Conservation (phyloP, 805 yeast genomes). For the Millerozyma miso region DNA sequence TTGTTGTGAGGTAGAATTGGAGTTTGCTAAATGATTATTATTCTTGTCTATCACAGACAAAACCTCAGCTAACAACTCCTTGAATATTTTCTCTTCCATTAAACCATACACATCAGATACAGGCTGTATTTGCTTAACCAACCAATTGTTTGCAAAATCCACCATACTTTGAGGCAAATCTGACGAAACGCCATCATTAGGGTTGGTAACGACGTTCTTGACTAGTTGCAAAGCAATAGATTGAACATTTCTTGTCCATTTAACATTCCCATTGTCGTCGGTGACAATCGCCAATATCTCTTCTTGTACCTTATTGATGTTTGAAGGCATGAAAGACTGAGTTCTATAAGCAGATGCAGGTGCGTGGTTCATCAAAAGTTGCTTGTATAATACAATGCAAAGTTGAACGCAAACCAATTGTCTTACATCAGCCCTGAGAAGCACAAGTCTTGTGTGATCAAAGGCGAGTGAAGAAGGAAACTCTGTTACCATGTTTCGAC, state of each 20-base stretch:
- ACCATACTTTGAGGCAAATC: slow-evolving; percentile 37
- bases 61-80: slow-evolving; percentile 40
- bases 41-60: slow-evolving; percentile 14
- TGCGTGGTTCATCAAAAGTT: slow-evolving; percentile 42
- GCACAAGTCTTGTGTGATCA: slow-evolving; percentile 75
- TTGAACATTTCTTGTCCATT: slow-evolving; percentile 83
- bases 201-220: slow-evolving; percentile 29
- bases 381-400: slow-evolving; percentile 69
- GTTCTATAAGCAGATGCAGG: slow-evolving; percentile 12
- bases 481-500: slow-evolving; percentile 75
- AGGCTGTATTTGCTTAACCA: slow-evolving; percentile 83
- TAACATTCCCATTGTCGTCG: slow-evolving; percentile 80
- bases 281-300: slow-evolving; percentile 77
- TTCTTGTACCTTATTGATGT: slow-evolving; percentile 50
- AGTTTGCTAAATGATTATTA: slow-evolving; percentile 6
- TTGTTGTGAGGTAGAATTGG: slow-evolving; percentile 1
- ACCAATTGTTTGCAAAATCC: slow-evolving; percentile 72
- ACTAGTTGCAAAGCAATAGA: slow-evolving; percentile 67
- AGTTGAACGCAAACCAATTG: slow-evolving; percentile 78
- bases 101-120: slow-evolving; percentile 69
- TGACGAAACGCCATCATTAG: slow-evolving; percentile 11
- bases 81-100: slow-evolving; percentile 64
- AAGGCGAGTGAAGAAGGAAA: slow-evolving; percentile 82
- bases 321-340: slow-evolving; percentile 24
- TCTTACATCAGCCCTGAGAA: slow-evolving; percentile 79